Base-by-base conservation (phyloP, 352 stramenopile species). In the Phytophthora tentaculata region DNA sequence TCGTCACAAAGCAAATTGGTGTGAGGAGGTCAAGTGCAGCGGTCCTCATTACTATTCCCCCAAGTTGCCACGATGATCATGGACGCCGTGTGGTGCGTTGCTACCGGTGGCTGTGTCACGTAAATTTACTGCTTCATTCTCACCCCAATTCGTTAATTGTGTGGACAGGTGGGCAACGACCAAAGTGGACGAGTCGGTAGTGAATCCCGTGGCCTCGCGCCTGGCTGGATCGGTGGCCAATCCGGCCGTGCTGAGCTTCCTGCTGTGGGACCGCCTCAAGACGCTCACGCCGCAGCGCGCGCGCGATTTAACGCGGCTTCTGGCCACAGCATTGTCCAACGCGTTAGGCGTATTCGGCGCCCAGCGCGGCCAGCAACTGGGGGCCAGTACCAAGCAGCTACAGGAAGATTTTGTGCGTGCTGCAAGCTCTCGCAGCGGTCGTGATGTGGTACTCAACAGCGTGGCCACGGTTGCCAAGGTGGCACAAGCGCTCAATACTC, bases 221-320 rank as follows among this genome's bases (percentile, higher is more conserved):
- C 73, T 92, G 50, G 82, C 79, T 6, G 74, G 64, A n/a, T 94
- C 86, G n/a, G 80, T 91, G 61, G 81, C 70, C 54, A 94, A 94
- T 43, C 86, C 86, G 22, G 81, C 87, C 44, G 84, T 94, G 48
- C 73, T 91, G 55, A 94, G 82, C 65, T 86, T 84, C 49, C 64
- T 90, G 35, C 70, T 94, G 14, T 94, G 84, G 86, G 73, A 91
- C 39, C 77, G 71, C 45, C 67, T 92, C 43, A 92, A 94, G 74
- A 76, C 64, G n/a, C 74, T 90, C 59, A 89, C 86, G 44, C 86
- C 86, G 48, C 84, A 92, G 72, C 84, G 84, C 43, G 82, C 86
- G 47, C 80, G 84, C 49, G 84, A 94, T 59, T 56, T 91, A 32
- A 84, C 81, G 74, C 83, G 86, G 16, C 63, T 94, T 39, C 37